Conservation (phyloP, 73 alveolate species). For the Durusdinium trenchii region DNA sequence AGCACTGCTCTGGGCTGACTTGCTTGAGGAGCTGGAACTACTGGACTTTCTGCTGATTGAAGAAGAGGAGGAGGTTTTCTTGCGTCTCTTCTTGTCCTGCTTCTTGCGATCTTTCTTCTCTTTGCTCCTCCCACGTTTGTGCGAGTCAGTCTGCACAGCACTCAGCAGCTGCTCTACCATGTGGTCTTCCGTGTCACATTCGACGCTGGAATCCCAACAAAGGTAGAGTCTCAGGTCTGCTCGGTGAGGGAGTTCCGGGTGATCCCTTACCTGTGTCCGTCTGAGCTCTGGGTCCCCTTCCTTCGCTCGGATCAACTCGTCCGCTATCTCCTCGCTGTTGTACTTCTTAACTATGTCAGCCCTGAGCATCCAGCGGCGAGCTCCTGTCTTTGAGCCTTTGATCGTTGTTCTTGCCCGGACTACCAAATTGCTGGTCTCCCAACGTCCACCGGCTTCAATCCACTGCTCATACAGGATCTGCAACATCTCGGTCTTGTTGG, state of each 20-base stretch:
- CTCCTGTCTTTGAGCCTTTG: background rate
- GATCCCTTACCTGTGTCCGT: background rate
- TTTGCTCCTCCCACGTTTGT: background rate
- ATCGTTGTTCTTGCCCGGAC: background rate
- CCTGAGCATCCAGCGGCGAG: background rate
- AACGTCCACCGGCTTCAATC: background rate
- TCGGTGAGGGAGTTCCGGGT: background rate
- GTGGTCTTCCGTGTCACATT: background rate
- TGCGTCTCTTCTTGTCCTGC: conserved; percentile 13
- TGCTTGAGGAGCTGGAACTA: background rate
- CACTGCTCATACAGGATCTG: background rate
- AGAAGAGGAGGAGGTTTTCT: too few relatives aligned
- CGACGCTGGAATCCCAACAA: background rate
- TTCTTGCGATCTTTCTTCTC: background rate
- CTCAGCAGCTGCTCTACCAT: background rate
- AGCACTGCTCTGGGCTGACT: background rate
- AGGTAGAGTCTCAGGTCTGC: background rate
- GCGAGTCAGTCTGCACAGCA: background rate
- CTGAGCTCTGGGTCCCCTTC: background rate
- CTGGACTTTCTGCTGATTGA: too few relatives aligned
- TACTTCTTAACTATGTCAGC: background rate
- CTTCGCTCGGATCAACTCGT: background rate
- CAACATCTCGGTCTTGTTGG: background rate
- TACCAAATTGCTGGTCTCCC: background rate
- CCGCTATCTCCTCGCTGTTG: background rate